A percentile compares a stretch with the other conserved stretches of the same genome.
Evolutionary conservation across 768 basidiomycete genomes (phyloP).

Genomic region (Leccinum longicurvipes): DNA sequence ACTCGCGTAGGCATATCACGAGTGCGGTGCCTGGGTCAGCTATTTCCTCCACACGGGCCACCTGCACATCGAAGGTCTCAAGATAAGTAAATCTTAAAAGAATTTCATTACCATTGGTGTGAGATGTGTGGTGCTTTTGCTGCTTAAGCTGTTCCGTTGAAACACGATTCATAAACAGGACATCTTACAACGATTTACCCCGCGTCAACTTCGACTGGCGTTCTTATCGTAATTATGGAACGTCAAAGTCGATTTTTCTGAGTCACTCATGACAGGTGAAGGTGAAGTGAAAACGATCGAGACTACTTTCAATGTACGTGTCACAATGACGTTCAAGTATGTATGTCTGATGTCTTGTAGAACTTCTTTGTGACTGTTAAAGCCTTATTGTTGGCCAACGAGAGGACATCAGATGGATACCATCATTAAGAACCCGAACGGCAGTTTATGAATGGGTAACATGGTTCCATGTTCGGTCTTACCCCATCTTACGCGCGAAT

Average conservation of each 20-base stretch:
- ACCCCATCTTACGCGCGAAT: constrained; percentile 9
- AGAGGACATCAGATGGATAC: constrained; percentile 50
- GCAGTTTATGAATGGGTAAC: constrained; percentile 63
- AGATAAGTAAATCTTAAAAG: constrained; percentile 99
- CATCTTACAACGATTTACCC: constrained; percentile 75
- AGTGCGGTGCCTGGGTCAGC: constrained; percentile 92
- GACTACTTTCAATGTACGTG: constrained; percentile 74
- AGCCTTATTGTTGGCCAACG: constrained; percentile 62
- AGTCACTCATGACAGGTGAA: constrained; percentile 80
- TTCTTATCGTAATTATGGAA: constrained; percentile 94
- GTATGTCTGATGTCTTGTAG: constrained; percentile 38
- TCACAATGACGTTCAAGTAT: neutral
- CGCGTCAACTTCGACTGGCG: constrained; percentile 86
- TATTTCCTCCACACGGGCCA: constrained; percentile 99
- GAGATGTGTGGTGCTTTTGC: constrained; percentile 26
- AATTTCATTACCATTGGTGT: constrained; percentile 98
- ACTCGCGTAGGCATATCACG: constrained; percentile 77
- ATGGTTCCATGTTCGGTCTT: neutral
- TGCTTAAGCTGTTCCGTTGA: constrained; percentile 1
- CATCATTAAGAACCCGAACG: constrained; percentile 68
- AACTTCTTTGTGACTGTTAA: constrained; percentile 92
- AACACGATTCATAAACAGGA: constrained; percentile 50
- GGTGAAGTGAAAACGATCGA: constrained; percentile 90
- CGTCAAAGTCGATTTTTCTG: constrained; percentile 90
- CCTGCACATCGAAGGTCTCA: constrained; percentile 95